These are phyloP conservation scores for Plectosphaerella plurivora DNA, from an alignment of 2,329 filamentous ascomycete genomes.

Conservation along the genomic window DNA sequence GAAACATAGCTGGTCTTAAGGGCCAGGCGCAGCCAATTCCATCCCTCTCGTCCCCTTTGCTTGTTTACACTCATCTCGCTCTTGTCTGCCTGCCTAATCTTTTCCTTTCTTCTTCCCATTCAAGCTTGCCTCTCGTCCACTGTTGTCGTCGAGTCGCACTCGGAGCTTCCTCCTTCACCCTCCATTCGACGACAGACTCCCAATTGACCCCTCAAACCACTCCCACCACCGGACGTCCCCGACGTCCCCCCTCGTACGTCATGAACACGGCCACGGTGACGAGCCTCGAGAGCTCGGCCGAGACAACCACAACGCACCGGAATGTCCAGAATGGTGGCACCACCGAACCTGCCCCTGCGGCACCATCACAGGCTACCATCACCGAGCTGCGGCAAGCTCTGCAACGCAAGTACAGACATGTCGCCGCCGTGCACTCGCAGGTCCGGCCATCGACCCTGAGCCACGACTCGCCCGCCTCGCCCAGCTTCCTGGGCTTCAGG, in stretches of 20 bases:
- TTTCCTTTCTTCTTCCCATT: conserved; percentile 3
- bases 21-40: neutral
- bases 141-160: neutral
- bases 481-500: conserved; percentile 88
- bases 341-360: conserved; percentile 13
- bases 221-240: too few relatives aligned
- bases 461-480: conserved; percentile 68
- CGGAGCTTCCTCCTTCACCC: neutral
- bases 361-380: conserved; percentile 8
- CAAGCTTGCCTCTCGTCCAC: conserved; percentile 1
- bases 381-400: conserved; percentile 28
- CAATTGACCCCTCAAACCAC: conserved; percentile 2
- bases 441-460: conserved; percentile 76
- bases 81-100: neutral
- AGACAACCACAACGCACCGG: conserved; percentile 5
- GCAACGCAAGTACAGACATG: conserved; percentile 79
- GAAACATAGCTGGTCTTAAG: conserved; percentile 4
- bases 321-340: conserved; percentile 10
- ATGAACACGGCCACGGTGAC: conserved; percentile 39
- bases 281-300: conserved; percentile 6
- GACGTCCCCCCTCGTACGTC: neutral
- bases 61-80: conserved; percentile 7
- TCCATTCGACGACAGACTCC: neutral
- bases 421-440: conserved; percentile 76
- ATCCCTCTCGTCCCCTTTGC: conserved; percentile 4